Evolutionary conservation across 805 yeast species (phyloP).

Genomic region (Sugiyamaella marilandica): DNA sequence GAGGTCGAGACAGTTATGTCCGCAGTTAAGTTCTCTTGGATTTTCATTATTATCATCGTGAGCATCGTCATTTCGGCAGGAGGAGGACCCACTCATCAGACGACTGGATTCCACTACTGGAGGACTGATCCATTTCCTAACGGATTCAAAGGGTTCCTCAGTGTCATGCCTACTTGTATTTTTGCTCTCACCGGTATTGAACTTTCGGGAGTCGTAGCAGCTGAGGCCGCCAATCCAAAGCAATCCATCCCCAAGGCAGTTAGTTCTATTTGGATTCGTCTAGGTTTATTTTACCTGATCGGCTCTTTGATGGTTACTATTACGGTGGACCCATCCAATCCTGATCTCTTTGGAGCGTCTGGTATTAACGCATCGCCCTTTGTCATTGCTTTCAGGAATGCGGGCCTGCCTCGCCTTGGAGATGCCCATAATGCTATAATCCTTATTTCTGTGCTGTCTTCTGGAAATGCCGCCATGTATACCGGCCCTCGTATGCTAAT

Average conservation of each 20-base stretch:
- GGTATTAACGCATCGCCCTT: conserved; percentile 65
- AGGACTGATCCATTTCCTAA: conserved; percentile 51
- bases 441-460: conserved; percentile 68
- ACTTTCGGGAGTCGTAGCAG: conserved; percentile 75
- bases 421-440: conserved; percentile 72
- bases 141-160: conserved; percentile 64
- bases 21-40: conserved; percentile 6
- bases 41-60: conserved; percentile 4
- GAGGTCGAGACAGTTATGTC: conserved; percentile 50
- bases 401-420: conserved; percentile 63
- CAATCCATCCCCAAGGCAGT: conserved; percentile 66
- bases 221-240: conserved; percentile 71
- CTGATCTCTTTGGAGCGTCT: conserved; percentile 37
- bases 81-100: conserved; percentile 5
- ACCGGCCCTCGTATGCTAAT: conserved; percentile 64
- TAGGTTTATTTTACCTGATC: conserved; percentile 5
- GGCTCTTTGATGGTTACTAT: conserved; percentile 8
- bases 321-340: not conserved
- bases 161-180: conserved; percentile 62
- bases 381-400: conserved; percentile 66
- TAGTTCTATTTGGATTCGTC: conserved; percentile 31
- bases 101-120: conserved; percentile 10
- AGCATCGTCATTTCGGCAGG: conserved; percentile 8
- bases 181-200: conserved; percentile 85
- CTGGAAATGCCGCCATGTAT: conserved; percentile 75